Percentiles rank a stretch among this genome's conserved stretches.
Evolutionary conservation across 2,329 filamentous ascomycete genomes (phyloP).

Genomic region (Ophiostoma sp.): DNA sequence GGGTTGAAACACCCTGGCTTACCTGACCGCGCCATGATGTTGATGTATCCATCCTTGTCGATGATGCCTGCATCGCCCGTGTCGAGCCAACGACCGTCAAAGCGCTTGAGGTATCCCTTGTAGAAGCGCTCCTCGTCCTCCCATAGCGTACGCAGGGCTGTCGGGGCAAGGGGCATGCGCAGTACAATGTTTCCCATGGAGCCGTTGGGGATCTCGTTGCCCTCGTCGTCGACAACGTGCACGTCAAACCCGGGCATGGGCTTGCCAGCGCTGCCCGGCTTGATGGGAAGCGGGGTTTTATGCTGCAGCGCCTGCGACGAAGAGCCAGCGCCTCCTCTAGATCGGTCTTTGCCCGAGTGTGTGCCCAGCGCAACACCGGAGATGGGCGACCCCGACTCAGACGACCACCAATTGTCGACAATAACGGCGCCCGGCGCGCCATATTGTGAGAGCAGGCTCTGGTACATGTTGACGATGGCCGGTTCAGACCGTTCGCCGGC

Average conservation of each 20-base stretch:
- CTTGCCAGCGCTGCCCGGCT: slow-evolving; percentile 83
- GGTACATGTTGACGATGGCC: slow-evolving; percentile 74
- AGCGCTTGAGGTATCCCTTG: slow-evolving; percentile 75
- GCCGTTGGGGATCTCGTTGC: slow-evolving; percentile 62
- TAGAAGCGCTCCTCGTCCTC: slow-evolving; percentile 81
- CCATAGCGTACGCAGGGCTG: slow-evolving; percentile 81
- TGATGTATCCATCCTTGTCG: slow-evolving; percentile 64
- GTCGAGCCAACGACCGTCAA: slow-evolving; percentile 76
- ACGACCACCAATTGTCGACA: slow-evolving; percentile 58
- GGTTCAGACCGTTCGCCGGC: slow-evolving; percentile 88
- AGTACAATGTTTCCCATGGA: slow-evolving; percentile 91
- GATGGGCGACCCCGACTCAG: slow-evolving; percentile 54
- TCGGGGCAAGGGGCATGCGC: slow-evolving; percentile 73
- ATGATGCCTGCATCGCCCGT: slow-evolving; percentile 88
- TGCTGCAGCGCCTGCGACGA: slow-evolving; percentile 33
- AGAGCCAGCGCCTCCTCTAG: slow-evolving; percentile 28
- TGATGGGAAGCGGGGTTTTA: slow-evolving; percentile 48
- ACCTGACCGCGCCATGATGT: slow-evolving; percentile 53
- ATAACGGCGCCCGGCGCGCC: slow-evolving; percentile 57
- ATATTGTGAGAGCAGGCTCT: slow-evolving; percentile 62
- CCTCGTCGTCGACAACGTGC: slow-evolving; percentile 73
- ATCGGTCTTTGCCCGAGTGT: slow-evolving; percentile 44
- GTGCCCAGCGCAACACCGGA: slow-evolving; percentile 53
- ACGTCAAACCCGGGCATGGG: slow-evolving; percentile 90
- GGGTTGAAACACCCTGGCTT: too few species aligned